These are phyloP conservation scores for Desmodesmus armatus DNA, from an alignment of 139 green algal genomes.

Conservation along the genomic window DNA sequence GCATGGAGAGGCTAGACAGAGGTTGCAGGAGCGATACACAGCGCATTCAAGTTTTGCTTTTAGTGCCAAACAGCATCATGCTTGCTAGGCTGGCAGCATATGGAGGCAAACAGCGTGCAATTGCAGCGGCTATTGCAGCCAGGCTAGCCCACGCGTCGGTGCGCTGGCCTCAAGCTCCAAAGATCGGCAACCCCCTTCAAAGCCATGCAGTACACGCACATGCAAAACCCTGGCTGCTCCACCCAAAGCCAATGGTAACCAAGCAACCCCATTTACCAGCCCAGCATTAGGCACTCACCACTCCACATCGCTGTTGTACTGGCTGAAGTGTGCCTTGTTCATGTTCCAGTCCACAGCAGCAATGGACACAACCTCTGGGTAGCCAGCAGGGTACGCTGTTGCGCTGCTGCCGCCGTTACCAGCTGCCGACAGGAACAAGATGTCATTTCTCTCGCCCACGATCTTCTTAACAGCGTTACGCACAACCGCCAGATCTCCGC, in stretches of 20 bases:
- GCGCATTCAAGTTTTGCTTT: no score
- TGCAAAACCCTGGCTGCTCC: not conserved
- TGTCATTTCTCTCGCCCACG: not conserved
- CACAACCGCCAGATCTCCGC: not conserved
- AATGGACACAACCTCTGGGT: constrained; percentile 3
- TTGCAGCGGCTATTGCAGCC: no score
- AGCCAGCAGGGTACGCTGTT: not conserved
- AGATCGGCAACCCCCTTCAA: not conserved
- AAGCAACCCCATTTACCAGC: not conserved
- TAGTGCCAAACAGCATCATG: no score
- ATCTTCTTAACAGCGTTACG: not conserved
- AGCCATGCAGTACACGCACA: not conserved
- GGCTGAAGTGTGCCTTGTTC: not conserved
- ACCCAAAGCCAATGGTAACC: not conserved
- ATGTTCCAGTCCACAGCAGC: not conserved
- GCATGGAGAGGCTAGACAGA: not conserved
- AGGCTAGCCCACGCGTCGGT: no score
- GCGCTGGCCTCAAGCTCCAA: no score
- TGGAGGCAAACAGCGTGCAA: no score
- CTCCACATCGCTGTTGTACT: not conserved
- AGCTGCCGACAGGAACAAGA: not conserved
- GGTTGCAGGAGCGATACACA: not conserved
- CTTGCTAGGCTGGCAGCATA: no score
- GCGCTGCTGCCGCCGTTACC: not conserved
- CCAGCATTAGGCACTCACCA: not conserved